These are phyloP conservation scores for Schwanniomyces sp. DNA, from an alignment of 805 yeast genomes.

Conservation along the genomic window DNA sequence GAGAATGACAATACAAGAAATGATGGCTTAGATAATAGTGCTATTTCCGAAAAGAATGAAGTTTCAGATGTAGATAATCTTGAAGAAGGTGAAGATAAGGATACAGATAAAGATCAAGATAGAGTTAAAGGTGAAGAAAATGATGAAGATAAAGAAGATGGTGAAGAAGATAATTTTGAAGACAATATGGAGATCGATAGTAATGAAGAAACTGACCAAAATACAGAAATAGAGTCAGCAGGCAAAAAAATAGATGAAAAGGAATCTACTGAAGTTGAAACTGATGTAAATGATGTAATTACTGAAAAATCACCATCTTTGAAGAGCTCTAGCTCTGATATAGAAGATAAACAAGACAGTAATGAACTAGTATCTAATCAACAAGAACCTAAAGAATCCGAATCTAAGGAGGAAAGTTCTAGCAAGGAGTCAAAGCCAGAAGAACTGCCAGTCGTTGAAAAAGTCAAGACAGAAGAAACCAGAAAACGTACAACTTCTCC, in stretches of 20 bases:
- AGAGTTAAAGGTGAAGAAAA: neutral
- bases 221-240: neutral
- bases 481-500: constrained; percentile 18
- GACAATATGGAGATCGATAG: neutral
- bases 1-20: constrained; percentile 11
- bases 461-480: neutral
- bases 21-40: constrained; percentile 9
- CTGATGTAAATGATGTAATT: neutral
- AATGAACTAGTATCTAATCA: neutral
- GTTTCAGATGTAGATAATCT: neutral
- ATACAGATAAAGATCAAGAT: constrained; percentile 1
- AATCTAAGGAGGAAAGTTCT: neutral
- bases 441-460: constrained; percentile 3
- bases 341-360: neutral
- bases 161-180: neutral
- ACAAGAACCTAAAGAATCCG: neutral
- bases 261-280: neutral
- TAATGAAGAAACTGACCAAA: neutral
- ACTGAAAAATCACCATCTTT: neutral
- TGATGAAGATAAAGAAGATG: neutral
- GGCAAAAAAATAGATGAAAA: neutral
- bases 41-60: neutral
- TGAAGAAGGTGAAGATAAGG: neutral
- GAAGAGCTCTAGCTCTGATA: neutral
- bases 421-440: neutral